Percentiles rank a stretch among this genome's conserved stretches.
Conservation (phyloP, 106 monocot genomes). For the Ottelia alismoides region DNA sequence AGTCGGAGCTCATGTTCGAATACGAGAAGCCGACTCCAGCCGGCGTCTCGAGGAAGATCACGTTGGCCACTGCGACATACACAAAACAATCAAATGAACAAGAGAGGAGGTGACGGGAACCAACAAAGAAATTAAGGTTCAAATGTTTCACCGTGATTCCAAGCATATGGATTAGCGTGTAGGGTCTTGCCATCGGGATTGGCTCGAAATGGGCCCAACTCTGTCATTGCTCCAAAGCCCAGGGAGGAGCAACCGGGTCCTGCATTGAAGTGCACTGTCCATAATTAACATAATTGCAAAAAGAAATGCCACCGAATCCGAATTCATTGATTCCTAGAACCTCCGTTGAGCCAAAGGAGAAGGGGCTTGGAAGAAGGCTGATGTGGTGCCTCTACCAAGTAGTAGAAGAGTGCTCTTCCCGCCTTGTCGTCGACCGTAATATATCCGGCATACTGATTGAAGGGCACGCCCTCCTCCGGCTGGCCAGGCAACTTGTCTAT, state of each 20-base stretch:
- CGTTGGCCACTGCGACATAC: constrained; percentile 22
- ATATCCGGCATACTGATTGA: constrained; percentile 24
- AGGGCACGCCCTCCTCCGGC: constrained; percentile 2
- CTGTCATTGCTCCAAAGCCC: constrained; percentile 12
- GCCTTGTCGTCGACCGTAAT: constrained; percentile 17
- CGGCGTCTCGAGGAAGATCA: constrained; percentile 25
- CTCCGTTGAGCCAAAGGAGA: constrained; percentile 39
- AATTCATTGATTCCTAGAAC: constrained; percentile 1
- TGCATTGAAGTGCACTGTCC: not conserved
- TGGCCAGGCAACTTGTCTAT: constrained; percentile 23
- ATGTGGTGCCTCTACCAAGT: constrained; percentile 15
- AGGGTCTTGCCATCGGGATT: constrained; percentile 4
- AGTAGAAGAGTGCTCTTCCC: constrained; percentile 32
- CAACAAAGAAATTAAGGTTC: not conserved
- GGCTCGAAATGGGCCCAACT: constrained; percentile 15
- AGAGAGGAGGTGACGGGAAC: not conserved
- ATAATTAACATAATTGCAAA: not conserved
- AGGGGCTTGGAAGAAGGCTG: constrained; percentile 7
- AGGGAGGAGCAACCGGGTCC: constrained; percentile 19
- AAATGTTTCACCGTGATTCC: constrained; percentile 1
- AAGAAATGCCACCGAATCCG: not conserved
- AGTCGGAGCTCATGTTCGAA: constrained; percentile 20
- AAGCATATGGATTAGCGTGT: constrained; percentile 3
- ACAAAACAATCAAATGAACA: no score
- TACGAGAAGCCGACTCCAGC: constrained; percentile 23